These are phyloP conservation scores for Xylariaceae sp. DNA, from an alignment of 2,329 filamentous ascomycete species.

Conservation along the genomic window DNA sequence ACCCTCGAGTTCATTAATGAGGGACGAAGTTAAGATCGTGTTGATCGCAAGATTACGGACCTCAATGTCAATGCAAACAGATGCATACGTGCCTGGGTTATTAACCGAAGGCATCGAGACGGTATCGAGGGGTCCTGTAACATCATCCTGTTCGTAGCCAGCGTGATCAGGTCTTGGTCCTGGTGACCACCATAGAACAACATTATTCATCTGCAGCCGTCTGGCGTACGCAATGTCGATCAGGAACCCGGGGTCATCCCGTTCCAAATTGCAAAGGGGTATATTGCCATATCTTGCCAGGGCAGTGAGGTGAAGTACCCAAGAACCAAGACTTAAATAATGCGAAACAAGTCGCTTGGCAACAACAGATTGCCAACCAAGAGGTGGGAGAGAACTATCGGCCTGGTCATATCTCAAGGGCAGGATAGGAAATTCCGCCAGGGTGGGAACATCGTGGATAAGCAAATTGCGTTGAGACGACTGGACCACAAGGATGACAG, in stretches of 20 bases:
- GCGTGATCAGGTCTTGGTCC: slow-evolving; percentile 88
- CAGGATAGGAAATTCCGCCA: slow-evolving; percentile 81
- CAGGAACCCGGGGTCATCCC: slow-evolving; percentile 87
- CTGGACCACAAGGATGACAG: slow-evolving; percentile 82
- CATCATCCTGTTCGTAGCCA: slow-evolving; percentile 89
- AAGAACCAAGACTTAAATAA: slow-evolving; percentile 88
- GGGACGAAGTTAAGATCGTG: slow-evolving; percentile 90
- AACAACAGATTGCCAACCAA: slow-evolving; percentile 90
- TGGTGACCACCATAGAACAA: slow-evolving; percentile 95
- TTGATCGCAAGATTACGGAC: slow-evolving; percentile 95
- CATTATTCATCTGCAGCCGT: slow-evolving; percentile 81
- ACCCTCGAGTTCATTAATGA: slow-evolving; percentile 95
- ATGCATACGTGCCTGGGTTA: slow-evolving; percentile 87
- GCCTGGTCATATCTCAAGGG: slow-evolving; percentile 75
- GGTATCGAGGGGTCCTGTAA: slow-evolving; percentile 74
- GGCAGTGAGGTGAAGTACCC: slow-evolving; percentile 83
- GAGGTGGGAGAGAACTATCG: slow-evolving; percentile 81
- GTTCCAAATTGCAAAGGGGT: slow-evolving; percentile 90
- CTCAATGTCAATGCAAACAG: slow-evolving; percentile 92
- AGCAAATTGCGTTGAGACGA: slow-evolving; percentile 79
- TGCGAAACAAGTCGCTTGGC: slow-evolving; percentile 81
- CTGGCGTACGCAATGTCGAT: slow-evolving; percentile 96
- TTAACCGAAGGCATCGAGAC: slow-evolving; percentile 93
- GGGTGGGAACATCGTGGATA: slow-evolving; percentile 75
- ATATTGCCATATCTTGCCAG: slow-evolving; percentile 90